phyloP scores from a whole-genome alignment of 306 rosid genomes.

The Crotalaria pallida region DNA sequence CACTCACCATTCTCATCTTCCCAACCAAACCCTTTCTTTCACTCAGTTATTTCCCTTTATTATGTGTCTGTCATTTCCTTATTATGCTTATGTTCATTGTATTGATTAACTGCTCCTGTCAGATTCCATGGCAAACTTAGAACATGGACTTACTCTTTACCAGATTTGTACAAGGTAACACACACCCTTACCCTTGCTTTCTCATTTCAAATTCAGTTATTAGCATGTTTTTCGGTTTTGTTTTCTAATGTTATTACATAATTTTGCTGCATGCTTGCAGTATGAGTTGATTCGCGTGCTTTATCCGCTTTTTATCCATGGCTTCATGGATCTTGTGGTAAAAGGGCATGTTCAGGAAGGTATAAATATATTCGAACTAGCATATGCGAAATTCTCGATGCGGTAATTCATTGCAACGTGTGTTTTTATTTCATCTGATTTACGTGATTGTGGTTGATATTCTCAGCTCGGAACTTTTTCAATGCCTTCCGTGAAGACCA shows the following conservation, averaged over 20 bases:
- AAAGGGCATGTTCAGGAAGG: conserved; percentile 80
- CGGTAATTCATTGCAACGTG: no score
- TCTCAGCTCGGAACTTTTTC: conserved; percentile 74
- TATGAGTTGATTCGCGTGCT: conserved; percentile 79
- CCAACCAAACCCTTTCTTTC: conserved; percentile 8
- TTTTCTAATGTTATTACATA: neutral
- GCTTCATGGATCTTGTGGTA: conserved; percentile 83
- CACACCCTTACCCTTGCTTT: neutral
- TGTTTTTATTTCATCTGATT: no score
- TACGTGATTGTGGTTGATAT: conserved; percentile 17
- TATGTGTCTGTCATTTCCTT: neutral
- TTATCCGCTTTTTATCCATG: conserved; percentile 73
- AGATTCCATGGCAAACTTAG: conserved; percentile 61
- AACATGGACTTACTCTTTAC: conserved; percentile 64
- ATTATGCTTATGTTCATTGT: neutral
- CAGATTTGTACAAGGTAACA: conserved; percentile 66
- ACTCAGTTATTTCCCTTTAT: neutral
- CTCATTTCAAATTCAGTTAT: neutral
- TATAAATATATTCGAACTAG: neutral
- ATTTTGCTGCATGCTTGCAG: conserved; percentile 36
- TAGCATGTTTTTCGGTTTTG: neutral
- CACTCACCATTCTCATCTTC: conserved; percentile 25
- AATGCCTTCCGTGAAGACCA: conserved; percentile 88
- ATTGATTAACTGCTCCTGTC: conserved; percentile 37
- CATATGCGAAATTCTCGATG: no score